Evolutionary conservation across 495 filamentous ascomycete genomes (phyloP), one percentile per base, ranked within the genome.

Genomic region (Peziza echinospora): DNA sequence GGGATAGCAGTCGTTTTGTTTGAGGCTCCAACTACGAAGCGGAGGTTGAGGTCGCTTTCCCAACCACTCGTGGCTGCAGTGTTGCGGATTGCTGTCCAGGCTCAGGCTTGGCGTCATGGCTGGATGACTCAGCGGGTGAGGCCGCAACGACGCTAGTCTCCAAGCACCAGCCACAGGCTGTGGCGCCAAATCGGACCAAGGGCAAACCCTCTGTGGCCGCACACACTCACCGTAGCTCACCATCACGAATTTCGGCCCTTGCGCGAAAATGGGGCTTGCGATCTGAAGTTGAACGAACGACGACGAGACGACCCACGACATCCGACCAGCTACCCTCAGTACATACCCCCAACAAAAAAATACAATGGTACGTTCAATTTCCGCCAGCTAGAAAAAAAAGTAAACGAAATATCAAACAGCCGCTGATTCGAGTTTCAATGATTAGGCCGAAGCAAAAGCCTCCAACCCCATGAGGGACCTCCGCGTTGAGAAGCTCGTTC

Each of bases 401-500:
- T 9, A 34, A 34, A 34, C 28, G 0, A 34, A 0, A 16, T 9
- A 34, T 37, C 2, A 6, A 37, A 17, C 13, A 13, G 30, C 13
- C 13, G 13, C 34, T 37, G 30, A 30, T 34, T n/a, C 6, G 16
- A 26, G 13, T 5, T 43, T 19, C 24, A 49, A 61, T 70, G 30
- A 17, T 55, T 69, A 77, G 63, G 69, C 65, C 63, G 74, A 72
- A 66, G 73, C 84, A 63, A 87, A 96, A 73, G 70, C 71, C 68
- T 70, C 73, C 61, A 97, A 97, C 76, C 86, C 89, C 69, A 96
- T 96, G 91, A 81, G 84, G 70, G 86, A 96, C 73, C 82, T 99
- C 64, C 82, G 84, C 72, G 93, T 99, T 72, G 84, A 93, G 71
- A 99, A 99, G 76, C 84, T 99, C 69, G 89, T 96, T 65, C 86